Conservation (phyloP, 306 rosid genomes). For the Ormosia emarginata region DNA sequence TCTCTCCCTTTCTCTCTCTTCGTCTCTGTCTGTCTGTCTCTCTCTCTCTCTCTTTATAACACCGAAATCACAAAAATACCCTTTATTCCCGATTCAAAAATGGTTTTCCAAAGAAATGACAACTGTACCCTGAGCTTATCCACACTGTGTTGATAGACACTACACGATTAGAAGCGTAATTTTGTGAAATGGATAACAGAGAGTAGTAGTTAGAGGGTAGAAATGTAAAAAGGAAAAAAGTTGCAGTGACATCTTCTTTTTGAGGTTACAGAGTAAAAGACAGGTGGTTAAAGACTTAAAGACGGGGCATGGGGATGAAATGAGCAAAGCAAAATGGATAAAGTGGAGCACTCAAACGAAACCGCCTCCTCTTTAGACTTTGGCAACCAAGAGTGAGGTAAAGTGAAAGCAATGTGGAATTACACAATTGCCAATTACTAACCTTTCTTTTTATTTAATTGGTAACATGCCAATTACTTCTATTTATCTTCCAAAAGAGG, state of each 20-base stretch:
- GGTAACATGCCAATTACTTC: no score
- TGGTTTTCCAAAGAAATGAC: neutral
- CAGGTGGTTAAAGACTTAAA: neutral
- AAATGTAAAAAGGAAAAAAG: constrained; percentile 26
- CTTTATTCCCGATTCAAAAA: neutral
- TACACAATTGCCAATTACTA: constrained; percentile 8
- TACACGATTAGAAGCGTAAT: constrained; percentile 11
- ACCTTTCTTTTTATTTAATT: no score
- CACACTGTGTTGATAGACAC: neutral
- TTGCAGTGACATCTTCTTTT: constrained; percentile 9
- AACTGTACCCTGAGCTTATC: neutral
- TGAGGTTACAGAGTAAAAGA: neutral
- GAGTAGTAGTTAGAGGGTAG: constrained; percentile 17
- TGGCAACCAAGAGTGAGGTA: constrained; percentile 3
- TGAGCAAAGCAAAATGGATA: neutral
- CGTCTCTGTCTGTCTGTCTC: constrained; percentile 24
- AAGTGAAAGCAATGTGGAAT: constrained; percentile 3
- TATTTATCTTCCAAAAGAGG: neutral
- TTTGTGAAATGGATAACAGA: neutral
- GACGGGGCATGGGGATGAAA: constrained; percentile 1
- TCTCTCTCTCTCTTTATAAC: constrained; percentile 42
- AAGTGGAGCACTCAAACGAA: constrained; percentile 2
- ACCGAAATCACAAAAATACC: constrained; percentile 44
- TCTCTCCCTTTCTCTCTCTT: constrained; percentile 20
- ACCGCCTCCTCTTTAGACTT: constrained; percentile 22